Evolutionary conservation across 768 basidiomycete species (phyloP), one percentile per base, ranked within the genome.

Genomic region (Lentinula aciculospora): DNA sequence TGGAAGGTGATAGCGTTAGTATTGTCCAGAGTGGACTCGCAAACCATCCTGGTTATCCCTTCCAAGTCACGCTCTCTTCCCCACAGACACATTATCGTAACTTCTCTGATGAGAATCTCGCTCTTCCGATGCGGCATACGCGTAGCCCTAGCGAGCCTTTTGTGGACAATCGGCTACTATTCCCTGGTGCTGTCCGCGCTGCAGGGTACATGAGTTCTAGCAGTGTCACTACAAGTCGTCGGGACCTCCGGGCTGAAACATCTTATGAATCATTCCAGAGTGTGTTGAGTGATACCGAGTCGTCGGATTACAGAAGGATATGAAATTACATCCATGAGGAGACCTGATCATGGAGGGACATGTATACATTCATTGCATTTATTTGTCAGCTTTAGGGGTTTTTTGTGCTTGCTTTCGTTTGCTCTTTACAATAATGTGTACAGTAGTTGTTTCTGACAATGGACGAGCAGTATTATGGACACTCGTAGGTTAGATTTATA

Each of bases 101-200:
- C 23, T 42, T 64, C 1, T 67, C 65, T 2, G 28, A 37, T 8
- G 71, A 67, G 21, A 62, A 60, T 39, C 7, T 53, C 6, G 12
- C 34, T 28, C 15, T 25, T 31, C 19, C 17, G 31, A 17, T 55
- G 13, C 4, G 32, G 54, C 25, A 48, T 17, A 27, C 9, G 25
- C 46, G 15, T 12, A 34, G 39, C 34, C 13, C 13, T 9, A 28
- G 6, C 39, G 25, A 39, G 3, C 1, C 32, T 15, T 31, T 21
- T 8, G 36, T 53, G 17, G 57, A 58, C 13, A 44, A 51, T 5
- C 42, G 59, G 28, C 58, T 60, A 61, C 25, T 60, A 17, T 58
- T 66, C 29, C 69, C 68, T 7, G 57, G 61, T 2, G 53, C 69
- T 8, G 64, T 62, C 6, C 71, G 66, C 37, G 60, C 59, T 6